Evolutionary conservation across 805 yeast genomes (phyloP).

Genomic region (Myxozyma kluyveri): DNA sequence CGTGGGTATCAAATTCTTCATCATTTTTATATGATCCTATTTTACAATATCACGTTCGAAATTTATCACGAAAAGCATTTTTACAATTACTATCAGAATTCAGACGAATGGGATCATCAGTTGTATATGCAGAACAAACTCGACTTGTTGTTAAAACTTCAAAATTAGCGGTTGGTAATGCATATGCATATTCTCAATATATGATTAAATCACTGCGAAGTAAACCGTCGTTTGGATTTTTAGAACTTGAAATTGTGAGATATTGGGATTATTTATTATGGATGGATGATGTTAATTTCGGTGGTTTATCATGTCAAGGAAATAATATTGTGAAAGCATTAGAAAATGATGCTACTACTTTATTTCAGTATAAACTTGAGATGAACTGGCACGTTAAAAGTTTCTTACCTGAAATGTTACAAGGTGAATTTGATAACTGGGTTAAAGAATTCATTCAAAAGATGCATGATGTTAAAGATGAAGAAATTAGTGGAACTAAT

Average conservation of each 20-base stretch:
- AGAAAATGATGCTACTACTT: slow-evolving; percentile 29
- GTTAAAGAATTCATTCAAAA: slow-evolving; percentile 69
- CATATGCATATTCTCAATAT: slow-evolving; percentile 88
- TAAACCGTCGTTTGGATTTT: slow-evolving; percentile 74
- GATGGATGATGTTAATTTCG: slow-evolving; percentile 89
- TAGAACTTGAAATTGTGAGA: slow-evolving; percentile 68
- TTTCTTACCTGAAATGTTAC: slow-evolving; percentile 71
- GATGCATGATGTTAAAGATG: slow-evolving; percentile 54
- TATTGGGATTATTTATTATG: slow-evolving; percentile 94
- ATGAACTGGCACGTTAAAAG: slow-evolving; percentile 76
- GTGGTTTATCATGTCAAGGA: slow-evolving; percentile 55
- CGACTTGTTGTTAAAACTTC: slow-evolving; percentile 68
- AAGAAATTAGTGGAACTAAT: slow-evolving; percentile 11
- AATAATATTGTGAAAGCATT: slow-evolving; percentile 40
- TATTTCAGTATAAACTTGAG: slow-evolving; percentile 44
- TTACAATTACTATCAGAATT: slow-evolving; percentile 79
- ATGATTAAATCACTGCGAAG: slow-evolving; percentile 72
- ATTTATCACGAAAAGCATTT: slow-evolving; percentile 76
- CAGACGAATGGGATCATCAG: slow-evolving; percentile 69
- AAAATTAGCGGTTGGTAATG: slow-evolving; percentile 76
- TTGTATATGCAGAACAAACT: slow-evolving; percentile 77
- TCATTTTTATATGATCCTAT: slow-evolving; percentile 74
- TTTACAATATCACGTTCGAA: slow-evolving; percentile 82
- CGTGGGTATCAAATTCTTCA: slow-evolving; percentile 79
- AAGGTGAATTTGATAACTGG: slow-evolving; percentile 87